A percentile compares a stretch with the other conserved stretches of the same genome.
Conservation (phyloP, 1,284 basidiomycete species). For the Rugosomyces carneus region DNA sequence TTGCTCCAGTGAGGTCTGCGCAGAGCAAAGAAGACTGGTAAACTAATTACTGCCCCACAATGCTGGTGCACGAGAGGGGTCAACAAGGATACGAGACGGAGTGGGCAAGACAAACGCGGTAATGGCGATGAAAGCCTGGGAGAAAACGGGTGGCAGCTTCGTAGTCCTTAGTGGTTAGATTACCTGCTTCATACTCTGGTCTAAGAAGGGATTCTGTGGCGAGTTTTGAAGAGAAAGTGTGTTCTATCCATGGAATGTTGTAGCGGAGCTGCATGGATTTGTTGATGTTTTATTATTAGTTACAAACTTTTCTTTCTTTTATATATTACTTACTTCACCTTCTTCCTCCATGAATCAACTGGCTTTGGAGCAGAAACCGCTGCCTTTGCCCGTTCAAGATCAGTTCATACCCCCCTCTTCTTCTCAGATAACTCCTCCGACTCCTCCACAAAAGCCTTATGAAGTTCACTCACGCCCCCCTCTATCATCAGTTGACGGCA, state of each 20-base stretch:
- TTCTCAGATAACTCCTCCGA: no score
- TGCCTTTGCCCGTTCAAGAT: constrained; percentile 9
- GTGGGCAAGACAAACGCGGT: constrained; percentile 26
- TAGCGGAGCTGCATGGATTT: constrained; percentile 13
- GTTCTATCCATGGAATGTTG: constrained; percentile 28
- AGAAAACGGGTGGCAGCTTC: constrained; percentile 45
- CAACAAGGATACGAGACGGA: neutral
- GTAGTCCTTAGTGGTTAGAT: constrained; percentile 50
- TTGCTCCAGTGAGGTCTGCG: constrained; percentile 22
- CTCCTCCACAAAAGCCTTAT: constrained; percentile 4
- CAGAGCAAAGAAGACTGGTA: constrained; percentile 19
- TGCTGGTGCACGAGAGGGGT: constrained; percentile 17
- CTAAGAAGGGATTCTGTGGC: constrained; percentile 39
- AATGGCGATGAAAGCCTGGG: constrained; percentile 37
- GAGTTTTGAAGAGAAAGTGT: constrained; percentile 25
- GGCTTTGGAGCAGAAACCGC: constrained; percentile 11
- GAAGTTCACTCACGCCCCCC: constrained; percentile 1
- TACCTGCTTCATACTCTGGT: constrained; percentile 52
- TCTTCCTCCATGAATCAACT: constrained; percentile 10
- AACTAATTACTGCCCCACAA: constrained; percentile 17
- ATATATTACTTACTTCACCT: constrained; percentile 1
- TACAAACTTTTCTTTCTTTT: neutral
- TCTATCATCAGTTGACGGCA: constrained; percentile 4
- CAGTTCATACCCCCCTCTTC: constrained; percentile 4
- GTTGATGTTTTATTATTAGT: no score